phyloP scores from a whole-genome alignment of 257 asterid genomes.

The Craterostigma plantagineum region DNA sequence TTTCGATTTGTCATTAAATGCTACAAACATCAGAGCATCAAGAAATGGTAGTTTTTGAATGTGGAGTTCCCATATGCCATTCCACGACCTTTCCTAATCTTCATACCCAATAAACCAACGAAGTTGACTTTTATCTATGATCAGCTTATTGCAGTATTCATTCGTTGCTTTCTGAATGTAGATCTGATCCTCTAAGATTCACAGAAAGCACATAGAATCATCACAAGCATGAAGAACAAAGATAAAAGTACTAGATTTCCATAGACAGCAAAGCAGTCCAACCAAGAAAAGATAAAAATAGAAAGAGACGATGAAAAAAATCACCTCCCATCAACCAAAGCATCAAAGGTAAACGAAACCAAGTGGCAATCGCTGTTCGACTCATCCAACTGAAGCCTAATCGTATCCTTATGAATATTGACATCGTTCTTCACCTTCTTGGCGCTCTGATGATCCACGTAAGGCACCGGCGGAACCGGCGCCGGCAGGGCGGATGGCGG shows the following conservation, averaged over 20 bases:
- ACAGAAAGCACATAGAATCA: background rate
- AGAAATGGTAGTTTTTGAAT: no score
- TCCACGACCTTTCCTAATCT: no score
- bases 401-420: slow-evolving; percentile 69
- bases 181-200: no score
- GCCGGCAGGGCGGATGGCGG: slow-evolving; percentile 15
- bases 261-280: background rate
- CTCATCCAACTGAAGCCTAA: slow-evolving; percentile 46
- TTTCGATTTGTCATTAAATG: no score
- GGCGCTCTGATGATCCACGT: slow-evolving; percentile 67
- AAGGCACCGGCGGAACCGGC: slow-evolving; percentile 35
- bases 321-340: slow-evolving; percentile 83
- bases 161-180: no score
- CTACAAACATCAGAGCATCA: no score
- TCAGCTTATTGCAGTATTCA: no score
- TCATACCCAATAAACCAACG: no score
- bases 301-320: background rate
- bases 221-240: background rate
- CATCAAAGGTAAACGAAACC: slow-evolving; percentile 78
- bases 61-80: no score
- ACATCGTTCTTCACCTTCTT: slow-evolving; percentile 78
- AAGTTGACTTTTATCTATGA: no score
- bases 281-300: background rate
- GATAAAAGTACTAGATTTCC: background rate
- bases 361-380: slow-evolving; percentile 33